phyloP scores from a whole-genome alignment of 2,329 filamentous ascomycete genomes.

The Venturia carpophila region DNA sequence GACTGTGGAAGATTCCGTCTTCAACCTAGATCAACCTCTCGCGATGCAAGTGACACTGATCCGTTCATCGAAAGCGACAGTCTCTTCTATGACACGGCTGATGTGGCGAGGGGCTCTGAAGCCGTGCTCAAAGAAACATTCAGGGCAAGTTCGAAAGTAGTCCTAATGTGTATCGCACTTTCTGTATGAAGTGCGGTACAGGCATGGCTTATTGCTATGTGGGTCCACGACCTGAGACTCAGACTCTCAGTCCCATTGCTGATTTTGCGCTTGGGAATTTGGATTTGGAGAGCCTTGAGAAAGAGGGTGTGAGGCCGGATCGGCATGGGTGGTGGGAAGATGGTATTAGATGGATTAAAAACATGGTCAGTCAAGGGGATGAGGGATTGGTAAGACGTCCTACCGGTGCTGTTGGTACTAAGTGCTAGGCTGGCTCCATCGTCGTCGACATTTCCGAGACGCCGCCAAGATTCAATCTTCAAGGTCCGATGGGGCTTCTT shows the following conservation, averaged over 20 bases:
- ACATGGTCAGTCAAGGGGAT: neutral
- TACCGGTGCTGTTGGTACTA: neutral
- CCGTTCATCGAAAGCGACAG: neutral
- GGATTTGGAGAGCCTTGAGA: conserved; percentile 20
- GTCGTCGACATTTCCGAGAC: no score
- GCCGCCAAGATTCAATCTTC: no score
- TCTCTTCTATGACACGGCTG: neutral
- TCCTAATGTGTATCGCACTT: conserved; percentile 1
- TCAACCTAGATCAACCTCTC: neutral
- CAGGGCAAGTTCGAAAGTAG: neutral
- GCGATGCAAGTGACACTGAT: neutral
- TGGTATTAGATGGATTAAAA: conserved; percentile 20
- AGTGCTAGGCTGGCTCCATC: neutral
- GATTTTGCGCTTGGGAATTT: conserved; percentile 22
- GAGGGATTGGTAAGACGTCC: neutral
- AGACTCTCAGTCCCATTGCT: conserved; percentile 24
- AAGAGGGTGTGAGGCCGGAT: conserved; percentile 21
- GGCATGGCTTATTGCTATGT: conserved; percentile 9
- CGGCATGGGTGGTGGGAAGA: conserved; percentile 21
- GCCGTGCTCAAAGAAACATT: conserved; percentile 7
- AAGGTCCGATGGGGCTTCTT: no score
- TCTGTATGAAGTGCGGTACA: conserved; percentile 10
- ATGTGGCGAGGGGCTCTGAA: neutral
- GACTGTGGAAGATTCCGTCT: conserved; percentile 3
- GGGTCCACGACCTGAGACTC: neutral